These are phyloP conservation scores for Sugiyamaella floridensis DNA, from an alignment of 805 yeast species.

Conservation along the genomic window DNA sequence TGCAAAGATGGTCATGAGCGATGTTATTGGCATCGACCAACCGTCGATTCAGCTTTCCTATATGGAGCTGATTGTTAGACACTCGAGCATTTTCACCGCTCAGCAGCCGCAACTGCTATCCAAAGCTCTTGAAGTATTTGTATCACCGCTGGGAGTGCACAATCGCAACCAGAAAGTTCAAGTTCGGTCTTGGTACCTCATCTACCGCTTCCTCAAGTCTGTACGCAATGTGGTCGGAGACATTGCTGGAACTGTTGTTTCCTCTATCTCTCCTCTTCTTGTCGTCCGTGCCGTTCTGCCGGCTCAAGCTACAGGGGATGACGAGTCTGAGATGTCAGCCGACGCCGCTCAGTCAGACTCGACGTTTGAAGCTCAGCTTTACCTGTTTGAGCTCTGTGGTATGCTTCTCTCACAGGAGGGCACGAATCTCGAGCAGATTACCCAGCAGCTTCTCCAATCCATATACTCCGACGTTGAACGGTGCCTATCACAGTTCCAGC, in stretches of 20 bases:
- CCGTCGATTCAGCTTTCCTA: constrained; percentile 76
- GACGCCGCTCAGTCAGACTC: constrained; percentile 43
- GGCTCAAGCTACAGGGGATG: constrained; percentile 18
- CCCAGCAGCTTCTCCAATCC: constrained; percentile 68
- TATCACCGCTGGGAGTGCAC: constrained; percentile 76
- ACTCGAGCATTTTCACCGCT: constrained; percentile 52
- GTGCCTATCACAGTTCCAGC: constrained; percentile 30
- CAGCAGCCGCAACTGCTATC: constrained; percentile 41
- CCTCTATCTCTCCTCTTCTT: constrained; percentile 54
- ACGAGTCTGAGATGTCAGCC: constrained; percentile 43
- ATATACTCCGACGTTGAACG: constrained; percentile 63
- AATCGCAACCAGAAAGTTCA: constrained; percentile 67
- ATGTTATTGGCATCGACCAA: constrained; percentile 49
- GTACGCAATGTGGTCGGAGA: constrained; percentile 58
- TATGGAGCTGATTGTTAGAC: constrained; percentile 80
- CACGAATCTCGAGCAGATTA: constrained; percentile 35
- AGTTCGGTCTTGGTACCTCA: constrained; percentile 83
- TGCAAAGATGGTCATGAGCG: constrained; percentile 41
- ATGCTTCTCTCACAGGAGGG: constrained; percentile 51
- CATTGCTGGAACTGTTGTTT: constrained; percentile 50
- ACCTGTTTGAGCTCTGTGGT: constrained; percentile 83
- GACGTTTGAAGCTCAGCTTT: constrained; percentile 68
- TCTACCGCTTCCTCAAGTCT: constrained; percentile 71
- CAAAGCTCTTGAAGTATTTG: constrained; percentile 62
- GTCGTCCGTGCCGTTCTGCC: constrained; percentile 53